A percentile compares a stretch with the other conserved stretches of the same genome.
Evolutionary conservation across 1,284 basidiomycete genomes (phyloP).

Genomic region (Irpex lacteus): DNA sequence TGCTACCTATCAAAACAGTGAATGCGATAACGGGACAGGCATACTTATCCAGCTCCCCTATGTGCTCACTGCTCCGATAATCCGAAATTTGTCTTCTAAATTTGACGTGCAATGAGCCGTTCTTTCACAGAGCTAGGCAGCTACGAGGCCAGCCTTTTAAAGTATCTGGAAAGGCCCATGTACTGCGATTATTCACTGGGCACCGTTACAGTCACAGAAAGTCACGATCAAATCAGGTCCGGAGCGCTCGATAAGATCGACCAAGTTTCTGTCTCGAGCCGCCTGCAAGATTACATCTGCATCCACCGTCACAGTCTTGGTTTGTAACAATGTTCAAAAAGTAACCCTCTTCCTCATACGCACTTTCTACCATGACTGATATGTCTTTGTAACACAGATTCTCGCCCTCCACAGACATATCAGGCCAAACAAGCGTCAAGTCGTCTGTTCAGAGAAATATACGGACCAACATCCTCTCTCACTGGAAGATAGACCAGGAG

Average conservation of each 20-base stretch:
- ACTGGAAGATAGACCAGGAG: constrained; percentile 82
- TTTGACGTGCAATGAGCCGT: background rate
- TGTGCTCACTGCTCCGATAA: too few species aligned
- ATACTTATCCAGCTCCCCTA: too few species aligned
- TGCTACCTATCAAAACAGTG: too few species aligned
- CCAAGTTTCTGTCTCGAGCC: background rate
- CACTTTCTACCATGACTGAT: background rate
- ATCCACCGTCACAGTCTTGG: background rate
- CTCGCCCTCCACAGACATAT: constrained; percentile 81
- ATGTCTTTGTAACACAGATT: constrained; percentile 57
- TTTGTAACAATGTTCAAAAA: constrained; percentile 56
- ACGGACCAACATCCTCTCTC: constrained; percentile 75
- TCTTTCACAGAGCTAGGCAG: background rate
- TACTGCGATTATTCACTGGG: background rate
- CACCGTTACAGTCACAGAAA: background rate
- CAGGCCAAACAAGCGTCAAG: constrained; percentile 93
- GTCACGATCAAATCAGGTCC: background rate
- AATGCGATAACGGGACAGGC: too few species aligned
- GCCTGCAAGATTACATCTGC: background rate
- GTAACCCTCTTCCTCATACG: constrained; percentile 26
- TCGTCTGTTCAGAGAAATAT: constrained; percentile 92
- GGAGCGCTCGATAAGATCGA: background rate
- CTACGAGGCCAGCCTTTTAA: background rate
- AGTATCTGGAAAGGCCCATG: background rate
- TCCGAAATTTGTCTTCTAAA: too few species aligned